Evolutionary conservation across 345 rosid species (phyloP).

Genomic region (Carallia pectinifolia): DNA sequence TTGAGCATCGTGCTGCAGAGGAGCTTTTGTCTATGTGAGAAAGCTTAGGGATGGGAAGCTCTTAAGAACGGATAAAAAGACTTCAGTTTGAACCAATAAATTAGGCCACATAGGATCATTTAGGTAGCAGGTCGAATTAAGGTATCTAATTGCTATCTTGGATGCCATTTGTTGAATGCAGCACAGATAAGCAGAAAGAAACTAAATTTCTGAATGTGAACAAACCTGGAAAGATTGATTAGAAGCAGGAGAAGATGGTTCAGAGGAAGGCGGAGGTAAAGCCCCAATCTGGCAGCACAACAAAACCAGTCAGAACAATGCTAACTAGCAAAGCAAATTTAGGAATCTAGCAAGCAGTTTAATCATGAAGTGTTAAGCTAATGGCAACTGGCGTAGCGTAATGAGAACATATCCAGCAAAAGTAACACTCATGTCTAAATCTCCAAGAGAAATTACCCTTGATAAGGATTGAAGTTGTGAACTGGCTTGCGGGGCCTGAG

Average conservation of each 20-base stretch:
- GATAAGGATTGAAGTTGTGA: slow-evolving; percentile 18
- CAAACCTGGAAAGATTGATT: slow-evolving; percentile 54
- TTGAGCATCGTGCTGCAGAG: no score
- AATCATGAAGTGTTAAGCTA: neutral
- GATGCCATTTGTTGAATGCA: neutral
- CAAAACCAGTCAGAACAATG: slow-evolving; percentile 10
- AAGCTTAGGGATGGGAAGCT: no score
- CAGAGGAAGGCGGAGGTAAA: slow-evolving; percentile 48
- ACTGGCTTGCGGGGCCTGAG: slow-evolving; percentile 25
- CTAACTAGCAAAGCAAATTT: neutral
- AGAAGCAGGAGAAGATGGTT: slow-evolving; percentile 33
- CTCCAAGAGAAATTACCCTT: slow-evolving; percentile 16
- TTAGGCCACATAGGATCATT: no score
- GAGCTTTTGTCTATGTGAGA: no score
- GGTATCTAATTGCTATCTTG: neutral
- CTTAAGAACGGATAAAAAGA: no score
- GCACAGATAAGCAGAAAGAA: no score
- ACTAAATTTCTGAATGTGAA: slow-evolving; percentile 8
- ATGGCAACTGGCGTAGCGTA: neutral
- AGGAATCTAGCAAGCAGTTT: no score
- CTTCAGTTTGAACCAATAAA: no score
- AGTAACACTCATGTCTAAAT: no score
- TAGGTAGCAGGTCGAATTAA: neutral
- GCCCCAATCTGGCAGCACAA: slow-evolving; percentile 40
- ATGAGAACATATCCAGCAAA: neutral